phyloP scores from a whole-genome alignment of 2,329 filamentous ascomycete species.

The Botrytis elliptica region DNA sequence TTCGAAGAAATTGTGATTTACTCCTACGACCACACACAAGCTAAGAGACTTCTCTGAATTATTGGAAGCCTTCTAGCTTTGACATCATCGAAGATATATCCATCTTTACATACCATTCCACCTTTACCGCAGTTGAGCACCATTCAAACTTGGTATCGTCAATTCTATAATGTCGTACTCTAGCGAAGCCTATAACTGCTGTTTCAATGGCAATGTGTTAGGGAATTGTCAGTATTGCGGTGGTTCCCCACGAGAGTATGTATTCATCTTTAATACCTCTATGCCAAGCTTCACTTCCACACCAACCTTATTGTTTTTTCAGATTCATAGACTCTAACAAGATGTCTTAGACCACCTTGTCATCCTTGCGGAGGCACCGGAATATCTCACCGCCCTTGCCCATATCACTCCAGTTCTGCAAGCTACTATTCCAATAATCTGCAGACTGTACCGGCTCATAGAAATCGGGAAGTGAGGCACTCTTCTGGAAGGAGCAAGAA shows the following conservation, averaged over 20 bases:
- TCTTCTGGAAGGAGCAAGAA: conserved; percentile 4
- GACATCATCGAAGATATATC: neutral
- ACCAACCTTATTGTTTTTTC: no score
- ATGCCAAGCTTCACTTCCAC: no score
- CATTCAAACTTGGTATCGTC: neutral
- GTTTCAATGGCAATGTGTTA: neutral
- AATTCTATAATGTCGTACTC: conserved; percentile 2
- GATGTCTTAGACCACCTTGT: neutral
- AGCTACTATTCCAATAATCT: neutral
- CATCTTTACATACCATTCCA: no score
- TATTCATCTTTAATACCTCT: neutral
- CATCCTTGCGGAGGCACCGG: neutral
- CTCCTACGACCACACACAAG: neutral
- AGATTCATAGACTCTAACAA: neutral
- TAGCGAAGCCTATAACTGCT: neutral
- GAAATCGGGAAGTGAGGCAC: neutral
- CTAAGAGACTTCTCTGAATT: neutral
- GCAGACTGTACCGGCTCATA: neutral
- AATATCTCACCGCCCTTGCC: neutral
- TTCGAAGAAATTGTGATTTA: neutral
- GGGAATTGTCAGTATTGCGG: neutral
- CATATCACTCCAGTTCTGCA: neutral
- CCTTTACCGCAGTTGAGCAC: neutral
- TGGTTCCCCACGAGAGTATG: neutral
- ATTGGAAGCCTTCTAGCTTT: neutral